Base-by-base conservation (phyloP, 805 yeast genomes). In the Lipomyces japonicus region DNA sequence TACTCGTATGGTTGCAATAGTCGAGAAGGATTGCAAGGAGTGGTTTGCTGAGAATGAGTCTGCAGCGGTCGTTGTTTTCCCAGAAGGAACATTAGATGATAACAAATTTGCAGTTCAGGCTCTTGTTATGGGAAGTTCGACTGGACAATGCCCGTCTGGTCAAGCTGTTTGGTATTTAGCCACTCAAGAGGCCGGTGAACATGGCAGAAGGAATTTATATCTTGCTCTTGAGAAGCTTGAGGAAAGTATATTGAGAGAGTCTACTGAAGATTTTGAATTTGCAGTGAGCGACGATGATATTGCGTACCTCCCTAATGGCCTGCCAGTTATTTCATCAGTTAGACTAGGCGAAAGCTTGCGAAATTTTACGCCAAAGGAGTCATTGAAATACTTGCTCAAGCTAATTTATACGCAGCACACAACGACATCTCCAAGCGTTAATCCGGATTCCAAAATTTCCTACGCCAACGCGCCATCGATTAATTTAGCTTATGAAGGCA, bases 111-210 rank as follows among this genome's bases (percentile, higher is more conserved):
- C 93, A 6, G 93, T 91, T 34, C 97, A 90, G 68, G 91, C 83
- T 3, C 71, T 91, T 36, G 87, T 93, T 30, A 81, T 87, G 74
- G 95, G 95, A 44, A 81, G 89, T 5, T 93, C 88, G 9, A 74
- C 91, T 0, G 96, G 95, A 16, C 82, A 85, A 58, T 88, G 95
- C 59, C 95, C 96, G 1, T 65, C 66, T n/a, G 93, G 86, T 39
- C 90, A 89, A 61, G 79, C 91, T 48, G 79, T 90, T 47, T 91
- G 97, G 97, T 90, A 86, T 70, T 73, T 88, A 57, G 81, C 90
- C 35, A 82, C 95, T 2, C 77, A 79, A 50, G 95, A 86, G 66
- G 63, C 59, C 26, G 80, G 82, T 39, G 75, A 73, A 40, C 77
- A 79, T 55, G 96, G 90, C 3, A 80, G 84, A 59, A 72, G 71